Conservation (phyloP, 148 eudicot species). For the Dysphania ambrosioides region DNA sequence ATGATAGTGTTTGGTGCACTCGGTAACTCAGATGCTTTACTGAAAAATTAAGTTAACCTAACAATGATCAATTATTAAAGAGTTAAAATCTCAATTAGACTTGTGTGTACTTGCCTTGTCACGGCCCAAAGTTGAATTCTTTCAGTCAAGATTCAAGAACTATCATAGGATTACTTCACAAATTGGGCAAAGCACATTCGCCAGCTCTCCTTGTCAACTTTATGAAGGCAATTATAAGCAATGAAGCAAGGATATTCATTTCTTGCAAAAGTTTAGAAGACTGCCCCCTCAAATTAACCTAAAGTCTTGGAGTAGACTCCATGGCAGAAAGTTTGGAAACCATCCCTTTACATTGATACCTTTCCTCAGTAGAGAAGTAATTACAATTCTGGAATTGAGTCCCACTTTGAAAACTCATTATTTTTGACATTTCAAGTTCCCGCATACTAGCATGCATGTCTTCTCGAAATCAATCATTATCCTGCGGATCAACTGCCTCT, state of each 20-base stretch:
- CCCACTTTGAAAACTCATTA: constrained; percentile 9
- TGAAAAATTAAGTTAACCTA: too few relatives aligned
- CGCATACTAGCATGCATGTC: background rate
- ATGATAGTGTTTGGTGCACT: too few relatives aligned
- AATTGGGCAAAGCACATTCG: constrained; percentile 20
- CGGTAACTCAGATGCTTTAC: too few relatives aligned
- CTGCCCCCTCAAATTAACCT: background rate
- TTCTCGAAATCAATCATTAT: background rate
- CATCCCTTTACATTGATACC: constrained; percentile 6
- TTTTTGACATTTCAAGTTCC: background rate
- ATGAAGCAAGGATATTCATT: constrained; percentile 14
- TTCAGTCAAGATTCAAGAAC: background rate
- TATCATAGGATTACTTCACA: background rate
- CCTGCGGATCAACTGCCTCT: background rate
- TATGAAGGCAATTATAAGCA: background rate
- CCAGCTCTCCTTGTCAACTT: background rate
- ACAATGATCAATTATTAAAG: too few relatives aligned
- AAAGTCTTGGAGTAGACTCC: constrained; percentile 23
- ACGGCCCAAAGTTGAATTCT: background rate
- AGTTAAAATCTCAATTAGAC: background rate
- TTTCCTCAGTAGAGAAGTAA: constrained; percentile 8
- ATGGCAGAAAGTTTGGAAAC: constrained; percentile 2
- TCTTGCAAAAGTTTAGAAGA: background rate
- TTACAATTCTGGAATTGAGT: background rate
- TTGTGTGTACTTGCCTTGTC: background rate